Percentiles rank a stretch among this genome's conserved stretches.
These are phyloP conservation scores for Carpinus fangiana DNA, from an alignment of 306 rosid species.

Conservation along the genomic window DNA sequence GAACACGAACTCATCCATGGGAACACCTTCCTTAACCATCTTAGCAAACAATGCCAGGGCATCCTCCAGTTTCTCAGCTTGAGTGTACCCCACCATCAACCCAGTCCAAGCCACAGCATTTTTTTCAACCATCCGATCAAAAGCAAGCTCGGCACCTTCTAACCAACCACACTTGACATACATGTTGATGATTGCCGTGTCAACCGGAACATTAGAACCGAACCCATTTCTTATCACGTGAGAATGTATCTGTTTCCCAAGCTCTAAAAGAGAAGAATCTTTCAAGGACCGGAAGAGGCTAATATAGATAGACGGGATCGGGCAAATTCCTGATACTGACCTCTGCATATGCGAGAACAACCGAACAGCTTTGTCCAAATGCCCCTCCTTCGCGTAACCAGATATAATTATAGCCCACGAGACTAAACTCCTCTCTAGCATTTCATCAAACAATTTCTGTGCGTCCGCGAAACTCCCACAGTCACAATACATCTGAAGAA, in stretches of 20 bases:
- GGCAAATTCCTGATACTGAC: constrained; percentile 36
- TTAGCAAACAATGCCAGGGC: constrained; percentile 43
- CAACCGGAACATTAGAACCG: constrained; percentile 30
- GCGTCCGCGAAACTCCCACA: constrained; percentile 48
- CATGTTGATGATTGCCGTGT: constrained; percentile 48
- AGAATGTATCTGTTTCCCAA: constrained; percentile 58
- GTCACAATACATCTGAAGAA: constrained; percentile 56
- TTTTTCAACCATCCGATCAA: constrained; percentile 42
- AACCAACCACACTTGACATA: constrained; percentile 61
- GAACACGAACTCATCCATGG: constrained; percentile 57
- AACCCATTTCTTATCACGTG: constrained; percentile 46
- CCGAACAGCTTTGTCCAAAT: constrained; percentile 34
- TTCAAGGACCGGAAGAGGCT: constrained; percentile 40
- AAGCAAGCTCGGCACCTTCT: constrained; percentile 49
- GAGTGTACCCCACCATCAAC: constrained; percentile 59
- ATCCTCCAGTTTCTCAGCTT: constrained; percentile 39
- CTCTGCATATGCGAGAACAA: constrained; percentile 38
- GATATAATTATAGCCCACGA: constrained; percentile 50
- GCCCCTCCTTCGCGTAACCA: constrained; percentile 47
- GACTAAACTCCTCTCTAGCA: constrained; percentile 38
- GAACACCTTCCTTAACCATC: constrained; percentile 46
- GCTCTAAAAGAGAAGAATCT: constrained; percentile 32
- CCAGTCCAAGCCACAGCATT: constrained; percentile 60
- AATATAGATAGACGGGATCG: constrained; percentile 42
- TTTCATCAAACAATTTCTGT: constrained; percentile 47